Percentiles rank a stretch among this genome's conserved stretches.
Evolutionary conservation across 1,139 yeast species (phyloP).

Genomic region (Magnusiomyces paraingens): DNA sequence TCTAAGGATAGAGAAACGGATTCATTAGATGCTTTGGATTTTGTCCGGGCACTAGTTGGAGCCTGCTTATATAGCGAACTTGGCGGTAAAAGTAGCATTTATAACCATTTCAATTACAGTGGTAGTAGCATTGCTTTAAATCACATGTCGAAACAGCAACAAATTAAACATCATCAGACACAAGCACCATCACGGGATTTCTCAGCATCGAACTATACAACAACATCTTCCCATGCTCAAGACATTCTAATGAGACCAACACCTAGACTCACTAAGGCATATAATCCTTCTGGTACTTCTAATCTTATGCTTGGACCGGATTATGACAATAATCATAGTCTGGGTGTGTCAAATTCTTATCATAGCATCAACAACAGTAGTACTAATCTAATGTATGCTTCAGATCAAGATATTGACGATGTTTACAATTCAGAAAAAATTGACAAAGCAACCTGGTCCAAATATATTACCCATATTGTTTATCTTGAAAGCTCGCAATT

Average conservation of each 20-base stretch:
- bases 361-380: conserved; percentile 5
- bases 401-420: conserved; percentile 7
- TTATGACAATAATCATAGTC: neutral
- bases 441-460: conserved; percentile 10
- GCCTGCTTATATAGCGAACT: conserved; percentile 29
- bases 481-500: conserved; percentile 13
- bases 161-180: neutral
- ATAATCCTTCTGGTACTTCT: neutral
- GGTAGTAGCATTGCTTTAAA: conserved; percentile 4
- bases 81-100: conserved; percentile 8
- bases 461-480: conserved; percentile 15
- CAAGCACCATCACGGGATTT: neutral
- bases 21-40: conserved; percentile 56
- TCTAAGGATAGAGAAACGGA: conserved; percentile 68
- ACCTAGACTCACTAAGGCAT: neutral
- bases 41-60: conserved; percentile 48
- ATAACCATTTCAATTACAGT: conserved; percentile 6
- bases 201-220: neutral
- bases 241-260: conserved; percentile 7
- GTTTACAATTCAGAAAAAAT: conserved; percentile 9
- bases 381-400: neutral
- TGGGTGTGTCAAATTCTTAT: neutral
- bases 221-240: conserved; percentile 5
- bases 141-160: neutral
- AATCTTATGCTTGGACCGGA: neutral